A percentile compares a stretch with the other conserved stretches of the same genome.
Conservation (phyloP, 495 filamentous ascomycete species). For the Penicillium angulare region DNA sequence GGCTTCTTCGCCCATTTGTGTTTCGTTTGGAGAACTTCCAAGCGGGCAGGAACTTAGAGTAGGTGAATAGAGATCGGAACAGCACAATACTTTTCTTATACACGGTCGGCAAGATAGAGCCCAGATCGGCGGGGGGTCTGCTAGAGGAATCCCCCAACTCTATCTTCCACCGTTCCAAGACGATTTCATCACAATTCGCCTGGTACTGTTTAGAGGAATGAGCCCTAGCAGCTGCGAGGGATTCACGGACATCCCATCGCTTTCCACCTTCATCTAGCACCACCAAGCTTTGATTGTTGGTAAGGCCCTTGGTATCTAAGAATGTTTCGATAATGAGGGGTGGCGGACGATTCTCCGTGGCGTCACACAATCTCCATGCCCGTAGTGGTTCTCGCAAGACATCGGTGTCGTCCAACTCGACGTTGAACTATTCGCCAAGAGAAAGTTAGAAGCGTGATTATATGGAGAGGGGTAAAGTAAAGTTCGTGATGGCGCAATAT, state of each 20-base stretch:
- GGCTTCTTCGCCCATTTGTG: slow-evolving; percentile 61
- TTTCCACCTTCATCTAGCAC: slow-evolving; percentile 85
- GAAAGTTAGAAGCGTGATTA: slow-evolving; percentile 13
- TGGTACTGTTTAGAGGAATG: slow-evolving; percentile 33
- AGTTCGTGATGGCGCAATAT: too few species aligned
- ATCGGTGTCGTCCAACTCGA: slow-evolving; percentile 90
- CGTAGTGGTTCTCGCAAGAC: slow-evolving; percentile 74
- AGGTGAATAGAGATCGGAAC: slow-evolving; percentile 88
- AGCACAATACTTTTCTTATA: slow-evolving; percentile 96
- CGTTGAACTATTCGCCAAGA: slow-evolving; percentile 68
- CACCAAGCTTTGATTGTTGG: slow-evolving; percentile 81
- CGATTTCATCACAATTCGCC: slow-evolving; percentile 58
- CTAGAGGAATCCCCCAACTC: slow-evolving; percentile 66
- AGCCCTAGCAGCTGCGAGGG: slow-evolving; percentile 59
- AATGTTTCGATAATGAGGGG: slow-evolving; percentile 89
- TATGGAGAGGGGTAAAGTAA: neutral
- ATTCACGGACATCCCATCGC: slow-evolving; percentile 87
- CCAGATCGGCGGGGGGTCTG: slow-evolving; percentile 58
- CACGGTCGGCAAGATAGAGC: slow-evolving; percentile 72
- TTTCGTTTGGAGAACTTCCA: slow-evolving; percentile 81
- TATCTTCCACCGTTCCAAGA: slow-evolving; percentile 88
- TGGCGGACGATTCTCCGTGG: slow-evolving; percentile 73
- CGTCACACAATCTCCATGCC: slow-evolving; percentile 75
- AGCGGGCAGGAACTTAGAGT: slow-evolving; percentile 77
- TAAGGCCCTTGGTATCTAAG: slow-evolving; percentile 76